These are phyloP conservation scores for Salix suchowensis DNA, from an alignment of 345 rosid genomes.

Conservation along the genomic window DNA sequence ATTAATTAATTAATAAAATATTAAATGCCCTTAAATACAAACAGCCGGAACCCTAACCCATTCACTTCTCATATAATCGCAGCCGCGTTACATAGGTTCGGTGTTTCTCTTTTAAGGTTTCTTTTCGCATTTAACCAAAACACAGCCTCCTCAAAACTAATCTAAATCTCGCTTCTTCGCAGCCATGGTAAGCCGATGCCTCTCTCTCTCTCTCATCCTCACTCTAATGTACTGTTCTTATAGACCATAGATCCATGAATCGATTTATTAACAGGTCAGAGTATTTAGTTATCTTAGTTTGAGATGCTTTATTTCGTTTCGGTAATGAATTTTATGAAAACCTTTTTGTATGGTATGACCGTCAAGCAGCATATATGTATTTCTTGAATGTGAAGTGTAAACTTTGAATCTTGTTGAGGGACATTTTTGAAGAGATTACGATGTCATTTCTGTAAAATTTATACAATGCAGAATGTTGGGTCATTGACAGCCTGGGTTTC, in stretches of 20 bases:
- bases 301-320: background rate
- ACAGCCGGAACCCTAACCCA: conserved; percentile 14
- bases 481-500: background rate
- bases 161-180: background rate
- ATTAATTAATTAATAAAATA: no score
- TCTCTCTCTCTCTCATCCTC: no score
- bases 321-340: background rate
- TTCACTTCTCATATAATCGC: background rate
- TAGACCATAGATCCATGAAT: no score
- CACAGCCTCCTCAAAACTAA: background rate
- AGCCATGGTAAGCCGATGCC: conserved; percentile 25
- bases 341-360: background rate
- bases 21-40: background rate
- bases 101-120: background rate
- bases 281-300: background rate
- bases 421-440: background rate
- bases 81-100: background rate
- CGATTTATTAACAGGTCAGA: background rate
- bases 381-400: no score
- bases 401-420: background rate
- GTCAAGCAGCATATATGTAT: background rate
- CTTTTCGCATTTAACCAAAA: background rate
- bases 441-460: no score
- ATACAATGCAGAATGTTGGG: background rate
- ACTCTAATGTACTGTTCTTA: background rate